Evolutionary conservation across 2,329 filamentous ascomycete species (phyloP).

Genomic region (Pseudogymnoascus sp.): DNA sequence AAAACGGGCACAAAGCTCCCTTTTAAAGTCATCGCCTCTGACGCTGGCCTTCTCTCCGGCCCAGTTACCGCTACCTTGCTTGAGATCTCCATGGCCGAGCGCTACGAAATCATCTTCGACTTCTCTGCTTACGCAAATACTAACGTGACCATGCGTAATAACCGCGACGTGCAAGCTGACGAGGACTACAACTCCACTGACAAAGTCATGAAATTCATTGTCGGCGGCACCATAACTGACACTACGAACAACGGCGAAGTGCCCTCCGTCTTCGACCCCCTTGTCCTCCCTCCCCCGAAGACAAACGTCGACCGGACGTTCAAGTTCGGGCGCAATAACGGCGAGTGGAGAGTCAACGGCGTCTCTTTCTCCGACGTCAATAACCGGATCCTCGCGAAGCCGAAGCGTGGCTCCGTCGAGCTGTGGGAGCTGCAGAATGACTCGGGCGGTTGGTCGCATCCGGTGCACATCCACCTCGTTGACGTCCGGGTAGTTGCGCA

Average conservation of each 20-base stretch:
- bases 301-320: conserved; percentile 1
- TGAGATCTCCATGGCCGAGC: conserved; percentile 47
- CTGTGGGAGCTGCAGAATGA: conserved; percentile 46
- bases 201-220: conserved; percentile 47
- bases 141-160: conserved; percentile 41
- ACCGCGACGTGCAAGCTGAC: conserved; percentile 37
- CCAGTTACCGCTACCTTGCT: conserved; percentile 39
- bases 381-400: conserved; percentile 43
- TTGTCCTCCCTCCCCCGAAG: not conserved
- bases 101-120: conserved; percentile 53
- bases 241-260: conserved; percentile 1
- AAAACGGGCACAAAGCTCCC: conserved; percentile 31
- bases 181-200: conserved; percentile 46
- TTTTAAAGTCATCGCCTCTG: conserved; percentile 49
- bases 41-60: conserved; percentile 43
- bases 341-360: conserved; percentile 47
- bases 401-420: conserved; percentile 41
- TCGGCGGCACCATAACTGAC: conserved; percentile 26
- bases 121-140: conserved; percentile 43
- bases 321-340: conserved; percentile 21
- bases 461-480: conserved; percentile 49
- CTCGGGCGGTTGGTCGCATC: conserved; percentile 46
- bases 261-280: not conserved
- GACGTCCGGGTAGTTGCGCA: conserved; percentile 48
- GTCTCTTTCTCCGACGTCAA: conserved; percentile 40